Conservation (phyloP, 2,329 filamentous ascomycete species). For the Fusarium hostae region DNA sequence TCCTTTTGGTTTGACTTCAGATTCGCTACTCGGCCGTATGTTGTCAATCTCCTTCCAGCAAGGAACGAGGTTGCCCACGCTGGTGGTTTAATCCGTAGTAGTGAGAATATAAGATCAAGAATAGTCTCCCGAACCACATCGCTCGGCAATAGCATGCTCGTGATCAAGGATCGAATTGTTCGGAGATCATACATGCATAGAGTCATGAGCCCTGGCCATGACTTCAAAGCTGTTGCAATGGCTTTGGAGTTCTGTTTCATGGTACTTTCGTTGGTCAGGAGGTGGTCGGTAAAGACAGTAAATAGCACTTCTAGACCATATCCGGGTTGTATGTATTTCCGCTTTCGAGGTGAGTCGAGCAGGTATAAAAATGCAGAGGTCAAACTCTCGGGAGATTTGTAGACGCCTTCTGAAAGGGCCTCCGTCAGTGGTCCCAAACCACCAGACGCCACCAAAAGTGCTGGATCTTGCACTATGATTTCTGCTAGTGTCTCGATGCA, state of each 20-base stretch:
- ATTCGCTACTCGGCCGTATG: constrained; percentile 93
- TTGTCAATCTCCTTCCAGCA: constrained; percentile 90
- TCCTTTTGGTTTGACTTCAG: constrained; percentile 70
- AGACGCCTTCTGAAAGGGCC: constrained; percentile 87
- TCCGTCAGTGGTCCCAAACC: constrained; percentile 91
- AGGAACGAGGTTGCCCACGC: constrained; percentile 95
- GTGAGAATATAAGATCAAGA: constrained; percentile 83
- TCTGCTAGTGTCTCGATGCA: constrained; percentile 94
- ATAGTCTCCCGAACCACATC: constrained; percentile 76
- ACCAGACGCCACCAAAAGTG: constrained; percentile 82
- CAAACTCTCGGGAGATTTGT: constrained; percentile 91
- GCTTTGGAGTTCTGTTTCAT: constrained; percentile 90
- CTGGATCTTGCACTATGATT: constrained; percentile 86
- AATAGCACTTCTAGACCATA: constrained; percentile 91
- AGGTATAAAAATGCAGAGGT: constrained; percentile 89
- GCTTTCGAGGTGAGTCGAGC: constrained; percentile 82
- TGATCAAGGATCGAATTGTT: constrained; percentile 81
- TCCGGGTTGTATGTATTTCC: constrained; percentile 85
- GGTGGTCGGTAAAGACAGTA: constrained; percentile 89
- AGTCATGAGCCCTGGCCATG: constrained; percentile 91
- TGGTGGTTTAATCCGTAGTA: constrained; percentile 88
- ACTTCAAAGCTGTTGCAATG: constrained; percentile 90
- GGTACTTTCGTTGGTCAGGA: constrained; percentile 66
- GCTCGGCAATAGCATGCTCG: constrained; percentile 70
- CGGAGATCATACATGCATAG: constrained; percentile 90